Evolutionary conservation across 1,284 basidiomycete species (phyloP).

Genomic region (Inonotus hispidus): DNA sequence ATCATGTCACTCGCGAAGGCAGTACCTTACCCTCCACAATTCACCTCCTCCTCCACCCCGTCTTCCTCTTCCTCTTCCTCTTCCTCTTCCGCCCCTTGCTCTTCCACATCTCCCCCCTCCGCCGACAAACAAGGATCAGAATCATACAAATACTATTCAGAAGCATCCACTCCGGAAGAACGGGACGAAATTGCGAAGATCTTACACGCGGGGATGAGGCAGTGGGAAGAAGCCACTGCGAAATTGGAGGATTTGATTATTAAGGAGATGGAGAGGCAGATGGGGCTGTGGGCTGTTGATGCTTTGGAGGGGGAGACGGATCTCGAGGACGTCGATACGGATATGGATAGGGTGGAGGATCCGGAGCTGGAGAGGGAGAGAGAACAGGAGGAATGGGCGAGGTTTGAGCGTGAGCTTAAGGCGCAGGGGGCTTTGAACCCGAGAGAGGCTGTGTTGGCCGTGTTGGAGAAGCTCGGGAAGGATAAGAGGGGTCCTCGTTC

Average conservation of each 20-base stretch:
- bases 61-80: too few species aligned
- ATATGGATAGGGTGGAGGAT: too few species aligned
- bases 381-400: too few species aligned
- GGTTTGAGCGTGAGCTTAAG: too few species aligned
- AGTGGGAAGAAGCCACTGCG: slow-evolving; percentile 30
- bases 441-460: too few species aligned
- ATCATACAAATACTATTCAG: slow-evolving; percentile 24
- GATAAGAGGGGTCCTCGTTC: too few species aligned
- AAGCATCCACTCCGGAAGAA: slow-evolving; percentile 26
- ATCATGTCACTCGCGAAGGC: not conserved
- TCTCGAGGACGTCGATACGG: not conserved
- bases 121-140: slow-evolving; percentile 22
- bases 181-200: slow-evolving; percentile 27
- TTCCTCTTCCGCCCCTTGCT: too few species aligned
- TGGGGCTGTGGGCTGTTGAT: slow-evolving; percentile 15
- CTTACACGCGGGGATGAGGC: slow-evolving; percentile 27
- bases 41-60: not conserved
- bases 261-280: slow-evolving; percentile 27
- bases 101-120: not conserved
- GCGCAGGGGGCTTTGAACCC: too few species aligned
- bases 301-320: not conserved
- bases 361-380: too few species aligned
- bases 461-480: too few species aligned
- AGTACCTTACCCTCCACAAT: too few species aligned
- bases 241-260: slow-evolving; percentile 27